Evolutionary conservation across 805 yeast species (phyloP), one percentile per base, ranked within the genome.

Genomic region (Kodamaea kakaduensis): DNA sequence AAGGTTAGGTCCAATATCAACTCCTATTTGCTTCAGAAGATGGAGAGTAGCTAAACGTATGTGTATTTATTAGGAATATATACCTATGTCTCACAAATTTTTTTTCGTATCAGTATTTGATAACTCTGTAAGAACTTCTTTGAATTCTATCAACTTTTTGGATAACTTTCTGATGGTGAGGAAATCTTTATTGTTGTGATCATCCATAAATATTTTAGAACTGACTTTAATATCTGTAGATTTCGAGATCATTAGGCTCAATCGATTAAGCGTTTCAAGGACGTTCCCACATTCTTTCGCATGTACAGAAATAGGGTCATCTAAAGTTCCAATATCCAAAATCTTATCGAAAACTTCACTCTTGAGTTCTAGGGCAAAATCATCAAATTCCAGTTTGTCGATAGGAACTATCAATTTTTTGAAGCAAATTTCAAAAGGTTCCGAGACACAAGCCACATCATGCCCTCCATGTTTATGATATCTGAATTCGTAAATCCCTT

Each of bases 401-500:
- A 37, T 30, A 27, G 73, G 64, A 36, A 64, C 63, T 2, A 55
- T 50, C 6, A 78, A 47, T 17, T 50, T 40, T 6, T 71, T 68
- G 18, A 66, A 51, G 21, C 60, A 64, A 29, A 84, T 63, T 52
- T 80, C 83, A 53, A 84, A 81, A 13, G 88, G 85, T 38, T 66
- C 68, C 0, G 88, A 76, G 20, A 78, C 70, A 42, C 69, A 67
- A 16, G 77, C 64, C n/a, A 84, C 94, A 38, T 77, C 80, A 52
- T 84, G 94, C 31, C 77, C 72, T 16, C 75, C 78, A 32, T 69
- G 71, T 34, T 73, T 65, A 51, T 84, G 93, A 48, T 81, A 81
- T 52, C 94, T 69, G 44, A 84, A 69, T 57, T 84, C 90, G 57
- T 77, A 84, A 21, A 75, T 64, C 0, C 94, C 94, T 25, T 72